Base-by-base conservation (phyloP, 2,329 filamentous ascomycete genomes). In the Fusarium sp. region DNA sequence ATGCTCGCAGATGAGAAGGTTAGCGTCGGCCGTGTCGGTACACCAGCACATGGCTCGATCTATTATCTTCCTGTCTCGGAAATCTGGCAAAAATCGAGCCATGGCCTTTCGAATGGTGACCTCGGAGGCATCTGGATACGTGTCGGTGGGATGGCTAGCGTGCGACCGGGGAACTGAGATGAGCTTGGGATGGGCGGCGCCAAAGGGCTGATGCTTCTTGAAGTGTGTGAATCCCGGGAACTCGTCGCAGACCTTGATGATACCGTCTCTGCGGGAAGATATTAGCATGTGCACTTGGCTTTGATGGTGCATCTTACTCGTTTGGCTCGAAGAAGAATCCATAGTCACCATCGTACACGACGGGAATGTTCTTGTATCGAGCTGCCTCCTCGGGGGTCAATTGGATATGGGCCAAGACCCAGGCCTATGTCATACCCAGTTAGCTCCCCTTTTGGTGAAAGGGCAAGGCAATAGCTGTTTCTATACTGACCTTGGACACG, bases 251-350 rank as follows among this genome's bases (percentile, higher is more conserved):
- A 64, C 32, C 37, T 67, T 67, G 32, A 67, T 64, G 27, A 35
- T 64, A 3, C 37, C 35, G 23, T 67, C 48, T n/a, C 65, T 67
- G 18, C 2, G 50, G 32, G 23, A 27, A 37, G 3, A 50, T 32
- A 16, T 67, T 32, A 66, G 56, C 18, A 34, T 45, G 30, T 48
- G 39, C 2, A n/a, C 32, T 30, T 16, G 18, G 5, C 5, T 20
- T 41, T 32, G 23, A 27, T 9, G 27, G 14, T 35, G 34, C 23
- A 43, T 16, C 59, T 35, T 67, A 67, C 65, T 64, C 65, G 27
- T 9, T 67, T 6, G 65, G 65, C 34, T 67, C 65, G 13, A 67
- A 64, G 65, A 67, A 67, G 50, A 67, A 67, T 9, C 65, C 65
- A n/a, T 64, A 64, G 39, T 58, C 65, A 13, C 65, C 50, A 45